Base-by-base conservation (phyloP, 176 grass and related monocot genomes). In the Ensete glaucum region DNA sequence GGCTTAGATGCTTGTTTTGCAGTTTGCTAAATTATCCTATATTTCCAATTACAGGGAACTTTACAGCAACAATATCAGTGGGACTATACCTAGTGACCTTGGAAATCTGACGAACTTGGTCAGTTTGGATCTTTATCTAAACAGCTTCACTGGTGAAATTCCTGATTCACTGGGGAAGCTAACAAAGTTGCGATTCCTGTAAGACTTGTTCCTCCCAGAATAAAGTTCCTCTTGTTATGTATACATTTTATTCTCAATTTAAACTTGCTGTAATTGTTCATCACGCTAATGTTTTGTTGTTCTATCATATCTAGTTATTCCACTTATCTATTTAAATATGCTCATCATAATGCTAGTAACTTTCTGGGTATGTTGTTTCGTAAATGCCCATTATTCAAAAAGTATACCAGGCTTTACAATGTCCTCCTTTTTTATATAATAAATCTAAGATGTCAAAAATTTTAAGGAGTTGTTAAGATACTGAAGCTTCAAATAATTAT, bases 81-180 rank as follows among this genome's bases (percentile, higher is more conserved):
- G 67, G 67, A 22, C 49, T 11, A 70, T 70, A 50, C 67, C 67
- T 51, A 70, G 16, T 51, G 67, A 70, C 43, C 67, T 70, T 50
- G 67, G 67, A 49, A 70, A 70, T 70, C 48, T 70, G 43, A 70
- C 67, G 21, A 70, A 70, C 43, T 50, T 70, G 43, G 67, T 70
- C 67, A 70, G 67, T n/a, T 51, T 70, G 67, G 67, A 70, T 51
- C 43, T 70, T 20, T 70, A 70, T 13, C 48, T 70, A 4, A 70
- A 70, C 48, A 70, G 48, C 67, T 70, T 70, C 67, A 43, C 67
- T 51, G 67, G 67, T 50, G 67, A 50, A 70, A 70, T 70, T 70
- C 67, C 67, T n/a, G 67, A 70, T 51, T 70, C 67, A n/a, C 51
- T 70, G 19, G 67, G 67, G 67, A 70, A 70, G 67, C 17, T 70